Evolutionary conservation across 2,329 filamentous ascomycete genomes (phyloP).

Genomic region (Erysiphe neolycopersici): DNA sequence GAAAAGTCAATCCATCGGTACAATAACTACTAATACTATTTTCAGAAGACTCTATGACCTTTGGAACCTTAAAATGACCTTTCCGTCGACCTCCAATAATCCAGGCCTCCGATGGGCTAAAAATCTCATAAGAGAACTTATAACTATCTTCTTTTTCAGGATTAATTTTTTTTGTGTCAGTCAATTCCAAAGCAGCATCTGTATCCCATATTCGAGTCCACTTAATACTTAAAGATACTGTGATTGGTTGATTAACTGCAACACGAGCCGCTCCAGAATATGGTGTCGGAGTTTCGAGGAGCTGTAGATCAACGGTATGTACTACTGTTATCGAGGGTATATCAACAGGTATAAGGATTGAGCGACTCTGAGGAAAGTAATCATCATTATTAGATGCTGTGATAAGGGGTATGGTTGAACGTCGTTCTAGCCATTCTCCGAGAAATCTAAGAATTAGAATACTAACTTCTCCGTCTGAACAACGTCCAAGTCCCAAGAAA

Average conservation of each 20-base stretch:
- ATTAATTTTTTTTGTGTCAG: slow-evolving; percentile 4
- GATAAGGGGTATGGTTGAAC: slow-evolving; percentile 6
- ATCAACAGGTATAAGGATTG: slow-evolving; percentile 71
- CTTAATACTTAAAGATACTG: slow-evolving; percentile 31
- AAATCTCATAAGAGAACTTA: slow-evolving; percentile 62
- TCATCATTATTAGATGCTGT: slow-evolving; percentile 7
- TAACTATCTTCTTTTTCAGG: slow-evolving; percentile 12
- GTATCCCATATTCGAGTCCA: slow-evolving; percentile 39
- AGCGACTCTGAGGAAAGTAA: slow-evolving; percentile 20
- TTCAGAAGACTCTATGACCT: slow-evolving; percentile 14
- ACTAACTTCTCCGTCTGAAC: slow-evolving; percentile 8
- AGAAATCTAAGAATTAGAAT: slow-evolving; percentile 7
- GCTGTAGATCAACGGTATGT: slow-evolving; percentile 45
- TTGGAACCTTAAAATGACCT: slow-evolving; percentile 43
- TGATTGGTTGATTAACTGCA: slow-evolving; percentile 33
- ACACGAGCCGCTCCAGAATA: not conserved
- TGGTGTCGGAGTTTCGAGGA: slow-evolving; percentile 16
- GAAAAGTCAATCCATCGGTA: slow-evolving; percentile 22
- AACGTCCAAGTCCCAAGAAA: slow-evolving; percentile 23
- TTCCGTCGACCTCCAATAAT: slow-evolving; percentile 59
- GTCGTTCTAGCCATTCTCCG: slow-evolving; percentile 8
- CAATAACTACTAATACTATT: slow-evolving; percentile 14
- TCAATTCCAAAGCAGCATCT: slow-evolving; percentile 4
- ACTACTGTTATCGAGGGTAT: slow-evolving; percentile 62
- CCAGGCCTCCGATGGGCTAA: slow-evolving; percentile 50